phyloP scores from a whole-genome alignment of 176 grass and related monocot genomes.

The Rhynchospora tenuis region DNA sequence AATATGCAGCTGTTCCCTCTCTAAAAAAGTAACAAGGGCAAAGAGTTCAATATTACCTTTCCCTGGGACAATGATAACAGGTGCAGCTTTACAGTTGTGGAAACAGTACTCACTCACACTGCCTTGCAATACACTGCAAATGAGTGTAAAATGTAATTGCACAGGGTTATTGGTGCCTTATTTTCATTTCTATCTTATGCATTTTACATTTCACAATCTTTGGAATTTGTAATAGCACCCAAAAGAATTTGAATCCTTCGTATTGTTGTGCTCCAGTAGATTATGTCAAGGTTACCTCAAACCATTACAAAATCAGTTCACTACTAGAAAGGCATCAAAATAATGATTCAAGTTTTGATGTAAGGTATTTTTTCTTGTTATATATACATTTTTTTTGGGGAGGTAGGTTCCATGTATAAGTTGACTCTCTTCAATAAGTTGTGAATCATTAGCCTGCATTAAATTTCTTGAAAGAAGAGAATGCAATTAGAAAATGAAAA shows the following conservation, averaged over 20 bases:
- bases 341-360: neutral
- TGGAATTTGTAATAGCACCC: neutral
- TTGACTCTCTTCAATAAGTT: too few relatives aligned
- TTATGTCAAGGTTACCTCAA: neutral
- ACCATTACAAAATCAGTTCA: neutral
- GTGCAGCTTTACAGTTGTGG: conserved; percentile 87
- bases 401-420: too few relatives aligned
- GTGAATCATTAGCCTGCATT: too few relatives aligned
- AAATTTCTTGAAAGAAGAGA: too few relatives aligned
- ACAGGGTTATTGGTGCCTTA: neutral
- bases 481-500: too few relatives aligned
- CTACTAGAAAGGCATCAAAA: neutral
- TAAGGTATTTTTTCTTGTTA: neutral
- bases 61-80: conserved; percentile 81
- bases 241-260: neutral
- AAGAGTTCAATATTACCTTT: conserved; percentile 54
- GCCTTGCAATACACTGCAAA: conserved; percentile 70
- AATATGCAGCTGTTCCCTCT: too few relatives aligned
- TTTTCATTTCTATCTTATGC: neutral
- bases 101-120: conserved; percentile 83
- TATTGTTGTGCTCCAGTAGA: neutral
- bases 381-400: too few relatives aligned
- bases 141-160: conserved; percentile 14
- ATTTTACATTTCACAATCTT: neutral
- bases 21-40: too few relatives aligned